Conservation (phyloP, 345 rosid genomes). For the Turnera subulata region DNA sequence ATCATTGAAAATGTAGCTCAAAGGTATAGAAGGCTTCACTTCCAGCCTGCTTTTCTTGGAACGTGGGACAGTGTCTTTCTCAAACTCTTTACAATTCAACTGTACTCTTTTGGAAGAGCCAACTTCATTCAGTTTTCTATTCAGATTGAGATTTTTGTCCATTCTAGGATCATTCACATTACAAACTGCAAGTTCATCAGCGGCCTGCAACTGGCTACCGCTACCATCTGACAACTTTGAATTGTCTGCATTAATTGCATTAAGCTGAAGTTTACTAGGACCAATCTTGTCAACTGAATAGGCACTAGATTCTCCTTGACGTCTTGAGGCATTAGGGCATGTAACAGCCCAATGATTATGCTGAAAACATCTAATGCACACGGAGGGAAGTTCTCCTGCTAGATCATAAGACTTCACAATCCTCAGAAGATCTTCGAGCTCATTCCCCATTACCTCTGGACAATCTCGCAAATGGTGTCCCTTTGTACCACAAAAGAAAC, state of each 20-base stretch:
- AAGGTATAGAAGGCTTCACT: slow-evolving; percentile 16
- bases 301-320: slow-evolving; percentile 8
- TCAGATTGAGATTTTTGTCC: slow-evolving; percentile 9
- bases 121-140: slow-evolving; percentile 19
- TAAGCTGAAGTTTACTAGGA: slow-evolving; percentile 16
- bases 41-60: slow-evolving; percentile 28
- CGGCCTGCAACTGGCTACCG: slow-evolving; percentile 8
- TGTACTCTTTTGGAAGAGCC: slow-evolving; percentile 14
- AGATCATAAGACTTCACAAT: slow-evolving; percentile 22
- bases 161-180: slow-evolving; percentile 11
- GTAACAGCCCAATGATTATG: slow-evolving; percentile 59
- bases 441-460: slow-evolving; percentile 63
- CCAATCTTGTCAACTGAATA: slow-evolving; percentile 15
- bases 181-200: slow-evolving; percentile 6
- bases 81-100: slow-evolving; percentile 5
- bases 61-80: slow-evolving; percentile 35
- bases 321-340: slow-evolving; percentile 47
- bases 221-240: slow-evolving; percentile 5
- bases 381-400: slow-evolving; percentile 34
- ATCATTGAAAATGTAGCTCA: slow-evolving; percentile 13
- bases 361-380: slow-evolving; percentile 48
- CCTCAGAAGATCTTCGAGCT: slow-evolving; percentile 37
- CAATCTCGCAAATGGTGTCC: slow-evolving; percentile 46
- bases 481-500: slow-evolving; percentile 62
- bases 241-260: slow-evolving; percentile 24